phyloP scores from a whole-genome alignment of 2,329 filamentous ascomycete genomes.

The Septoria linicola region DNA sequence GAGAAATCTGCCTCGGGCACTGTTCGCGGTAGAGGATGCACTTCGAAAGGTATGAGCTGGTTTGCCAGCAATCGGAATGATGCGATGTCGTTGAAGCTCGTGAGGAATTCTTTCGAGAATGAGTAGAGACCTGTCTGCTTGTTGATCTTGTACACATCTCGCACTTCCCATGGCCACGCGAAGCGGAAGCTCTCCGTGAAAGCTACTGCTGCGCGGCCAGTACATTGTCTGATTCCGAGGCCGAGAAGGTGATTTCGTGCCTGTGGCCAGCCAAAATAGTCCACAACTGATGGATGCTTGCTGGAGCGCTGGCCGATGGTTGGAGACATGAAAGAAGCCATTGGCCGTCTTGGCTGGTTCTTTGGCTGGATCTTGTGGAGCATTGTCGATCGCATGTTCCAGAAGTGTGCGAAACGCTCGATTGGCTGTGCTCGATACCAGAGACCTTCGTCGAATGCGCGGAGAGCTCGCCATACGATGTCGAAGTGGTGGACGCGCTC shows the following conservation, averaged over 20 bases:
- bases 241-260: slow-evolving; percentile 23
- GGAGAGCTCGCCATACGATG: slow-evolving; percentile 27
- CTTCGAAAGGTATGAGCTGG: slow-evolving; percentile 23
- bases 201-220: slow-evolving; percentile 21
- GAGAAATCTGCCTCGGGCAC: slow-evolving; percentile 5
- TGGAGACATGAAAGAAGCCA: slow-evolving; percentile 19
- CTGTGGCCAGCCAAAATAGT: slow-evolving; percentile 28
- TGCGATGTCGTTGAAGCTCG: slow-evolving; percentile 19
- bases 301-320: slow-evolving; percentile 18
- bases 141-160: slow-evolving; percentile 25
- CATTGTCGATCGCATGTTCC: slow-evolving; percentile 25
- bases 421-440: slow-evolving; percentile 24
- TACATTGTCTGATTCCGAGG: slow-evolving; percentile 18
- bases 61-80: slow-evolving; percentile 20
- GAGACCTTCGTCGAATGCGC: slow-evolving; percentile 27
- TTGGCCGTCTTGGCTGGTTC: slow-evolving; percentile 21
- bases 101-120: slow-evolving; percentile 21
- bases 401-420: slow-evolving; percentile 24
- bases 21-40: slow-evolving; percentile 18
- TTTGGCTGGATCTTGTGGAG: slow-evolving; percentile 27
- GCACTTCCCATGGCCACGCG: slow-evolving; percentile 23
- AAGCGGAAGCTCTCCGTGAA: slow-evolving; percentile 27
- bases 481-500: slow-evolving; percentile 28
- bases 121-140: slow-evolving; percentile 22
- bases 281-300: slow-evolving; percentile 18